These are phyloP conservation scores for Penicillium brevicompactum DNA, from an alignment of 2,329 filamentous ascomycete species.

Conservation along the genomic window DNA sequence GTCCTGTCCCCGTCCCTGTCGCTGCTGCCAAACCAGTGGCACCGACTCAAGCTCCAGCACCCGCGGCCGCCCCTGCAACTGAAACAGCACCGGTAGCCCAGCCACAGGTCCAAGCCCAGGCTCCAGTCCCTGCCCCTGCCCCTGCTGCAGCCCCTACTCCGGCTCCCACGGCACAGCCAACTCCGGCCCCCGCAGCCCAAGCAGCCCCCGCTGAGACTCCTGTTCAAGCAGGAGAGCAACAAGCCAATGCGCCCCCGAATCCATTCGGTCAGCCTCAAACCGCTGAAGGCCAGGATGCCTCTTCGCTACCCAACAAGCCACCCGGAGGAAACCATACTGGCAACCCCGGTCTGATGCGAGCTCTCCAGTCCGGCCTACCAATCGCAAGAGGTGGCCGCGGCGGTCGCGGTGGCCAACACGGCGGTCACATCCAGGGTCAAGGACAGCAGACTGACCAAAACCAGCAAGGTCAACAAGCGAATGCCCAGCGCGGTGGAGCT, in stretches of 20 bases:
- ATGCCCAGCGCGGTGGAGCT: constrained; percentile 40
- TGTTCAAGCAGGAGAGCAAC: constrained; percentile 16
- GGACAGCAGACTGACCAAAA: constrained; percentile 32
- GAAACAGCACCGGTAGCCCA: no score
- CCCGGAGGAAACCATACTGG: constrained; percentile 37
- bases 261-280: constrained; percentile 33
- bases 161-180: constrained; percentile 12
- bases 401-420: constrained; percentile 41
- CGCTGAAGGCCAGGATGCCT: constrained; percentile 23
- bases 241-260: constrained; percentile 19
- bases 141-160: constrained; percentile 3
- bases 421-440: constrained; percentile 30
- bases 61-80: not conserved
- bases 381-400: constrained; percentile 46
- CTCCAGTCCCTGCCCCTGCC: not conserved
- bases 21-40: constrained; percentile 30
- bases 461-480: constrained; percentile 26
- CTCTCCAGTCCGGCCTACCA: constrained; percentile 48
- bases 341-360: constrained; percentile 42
- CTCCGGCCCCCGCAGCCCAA: constrained; percentile 7
- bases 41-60: not conserved
- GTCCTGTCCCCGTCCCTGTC: constrained; percentile 48
- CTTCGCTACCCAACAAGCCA: constrained; percentile 36
- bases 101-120: constrained; percentile 3
- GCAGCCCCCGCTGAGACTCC: constrained; percentile 12